phyloP scores from a whole-genome alignment of 768 basidiomycete genomes.

The Lactarius hengduanensis region DNA sequence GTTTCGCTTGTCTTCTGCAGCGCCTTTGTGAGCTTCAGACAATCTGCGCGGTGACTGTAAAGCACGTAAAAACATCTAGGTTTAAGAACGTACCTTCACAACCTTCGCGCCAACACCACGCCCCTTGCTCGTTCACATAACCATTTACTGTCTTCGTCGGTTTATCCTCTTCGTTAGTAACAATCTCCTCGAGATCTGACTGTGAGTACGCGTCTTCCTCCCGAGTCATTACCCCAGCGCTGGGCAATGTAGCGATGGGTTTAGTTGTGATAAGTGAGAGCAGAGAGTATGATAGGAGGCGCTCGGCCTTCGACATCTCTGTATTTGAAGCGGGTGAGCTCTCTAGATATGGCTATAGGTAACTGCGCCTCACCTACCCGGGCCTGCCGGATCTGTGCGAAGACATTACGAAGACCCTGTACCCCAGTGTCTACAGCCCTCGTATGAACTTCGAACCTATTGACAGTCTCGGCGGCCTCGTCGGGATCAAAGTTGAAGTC shows the following conservation, averaged over 20 bases:
- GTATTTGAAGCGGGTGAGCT: slow-evolving; percentile 4
- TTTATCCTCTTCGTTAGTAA: slow-evolving; percentile 28
- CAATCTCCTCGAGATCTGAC: slow-evolving; percentile 45
- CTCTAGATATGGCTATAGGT: background rate
- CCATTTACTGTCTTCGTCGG: slow-evolving; percentile 46
- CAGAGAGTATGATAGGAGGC: slow-evolving; percentile 69
- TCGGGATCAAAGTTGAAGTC: slow-evolving; percentile 78
- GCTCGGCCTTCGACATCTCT: slow-evolving; percentile 81
- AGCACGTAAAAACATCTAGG: background rate
- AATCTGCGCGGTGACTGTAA: slow-evolving; percentile 45
- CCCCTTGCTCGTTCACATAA: slow-evolving; percentile 65
- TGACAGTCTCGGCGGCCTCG: slow-evolving; percentile 59
- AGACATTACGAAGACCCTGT: slow-evolving; percentile 61
- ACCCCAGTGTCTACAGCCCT: slow-evolving; percentile 67
- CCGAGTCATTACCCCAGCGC: slow-evolving; percentile 36
- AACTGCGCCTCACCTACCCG: slow-evolving; percentile 52
- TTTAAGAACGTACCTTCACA: slow-evolving; percentile 53
- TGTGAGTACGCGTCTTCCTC: slow-evolving; percentile 38
- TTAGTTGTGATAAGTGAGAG: slow-evolving; percentile 74
- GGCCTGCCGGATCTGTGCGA: slow-evolving; percentile 61
- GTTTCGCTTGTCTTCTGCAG: slow-evolving; percentile 74
- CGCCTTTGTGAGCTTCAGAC: slow-evolving; percentile 74
- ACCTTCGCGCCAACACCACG: slow-evolving; percentile 85
- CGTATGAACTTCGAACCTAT: slow-evolving; percentile 64
- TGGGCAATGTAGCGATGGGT: slow-evolving; percentile 50